These are phyloP conservation scores for Geranium rotundifolium DNA, from an alignment of 345 rosid species.

Conservation along the genomic window DNA sequence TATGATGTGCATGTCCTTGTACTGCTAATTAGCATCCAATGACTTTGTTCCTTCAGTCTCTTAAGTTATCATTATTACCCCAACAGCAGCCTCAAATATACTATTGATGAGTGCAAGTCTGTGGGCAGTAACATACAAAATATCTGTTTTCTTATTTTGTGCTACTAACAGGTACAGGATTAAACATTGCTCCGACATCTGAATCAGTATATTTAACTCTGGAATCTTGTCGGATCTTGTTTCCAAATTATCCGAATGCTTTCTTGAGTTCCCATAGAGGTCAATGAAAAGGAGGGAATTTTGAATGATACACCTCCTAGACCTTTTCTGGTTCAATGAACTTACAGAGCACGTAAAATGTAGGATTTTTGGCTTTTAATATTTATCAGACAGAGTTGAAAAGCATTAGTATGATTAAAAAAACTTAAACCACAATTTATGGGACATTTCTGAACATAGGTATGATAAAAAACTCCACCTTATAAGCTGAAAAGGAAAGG, in stretches of 20 bases:
- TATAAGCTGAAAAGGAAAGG: not conserved
- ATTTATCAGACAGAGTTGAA: not conserved
- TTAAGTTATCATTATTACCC: too few species aligned
- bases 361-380: too few species aligned
- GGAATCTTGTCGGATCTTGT: not conserved
- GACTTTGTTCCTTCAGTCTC: too few species aligned
- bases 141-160: not conserved
- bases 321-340: not conserved
- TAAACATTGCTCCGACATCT: not conserved
- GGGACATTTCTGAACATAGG: not conserved
- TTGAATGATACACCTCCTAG: not conserved
- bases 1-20: too few species aligned
- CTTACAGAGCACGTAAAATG: not conserved
- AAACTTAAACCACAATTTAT: too few species aligned
- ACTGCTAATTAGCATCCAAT: too few species aligned
- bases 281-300: not conserved
- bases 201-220: not conserved
- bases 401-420: not conserved
- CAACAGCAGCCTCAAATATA: too few species aligned
- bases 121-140: not conserved
- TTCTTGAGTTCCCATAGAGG: not conserved
- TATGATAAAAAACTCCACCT: too few species aligned
- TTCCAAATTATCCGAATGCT: too few species aligned
- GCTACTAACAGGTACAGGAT: not conserved
- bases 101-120: too few species aligned